These are phyloP conservation scores for Pyrus bretschneideri DNA, from an alignment of 306 rosid genomes.

Conservation along the genomic window DNA sequence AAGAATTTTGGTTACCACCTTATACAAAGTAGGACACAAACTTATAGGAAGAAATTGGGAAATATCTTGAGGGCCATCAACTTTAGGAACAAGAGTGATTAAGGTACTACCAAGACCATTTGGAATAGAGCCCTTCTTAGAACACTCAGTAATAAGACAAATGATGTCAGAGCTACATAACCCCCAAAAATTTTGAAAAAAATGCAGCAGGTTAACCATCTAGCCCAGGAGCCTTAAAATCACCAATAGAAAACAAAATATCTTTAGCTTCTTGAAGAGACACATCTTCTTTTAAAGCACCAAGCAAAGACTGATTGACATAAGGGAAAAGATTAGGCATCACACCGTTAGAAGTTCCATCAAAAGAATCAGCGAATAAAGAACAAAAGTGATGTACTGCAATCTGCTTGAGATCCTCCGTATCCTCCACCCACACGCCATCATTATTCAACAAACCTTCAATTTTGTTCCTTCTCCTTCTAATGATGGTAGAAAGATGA, in stretches of 20 bases:
- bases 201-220: not conserved
- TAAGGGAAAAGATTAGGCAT: not conserved
- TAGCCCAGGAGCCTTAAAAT: not conserved
- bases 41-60: not conserved
- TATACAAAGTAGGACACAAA: not conserved
- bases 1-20: not conserved
- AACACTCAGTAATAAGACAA: too few relatives aligned
- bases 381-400: too few relatives aligned
- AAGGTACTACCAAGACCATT: not conserved
- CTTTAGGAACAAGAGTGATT: not conserved
- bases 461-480: not conserved
- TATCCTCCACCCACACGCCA: not conserved
- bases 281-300: too few relatives aligned
- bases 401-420: not conserved
- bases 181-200: not conserved
- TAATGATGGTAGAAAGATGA: not conserved
- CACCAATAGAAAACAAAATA: not conserved
- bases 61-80: not conserved
- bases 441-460: not conserved
- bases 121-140: too few relatives aligned
- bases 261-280: not conserved
- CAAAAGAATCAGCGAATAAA: too few relatives aligned
- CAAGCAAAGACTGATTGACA: too few relatives aligned
- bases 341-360: too few relatives aligned
- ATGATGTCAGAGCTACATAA: too few relatives aligned